phyloP scores from a whole-genome alignment of 2,329 filamentous ascomycete genomes.

The Boeremia exigua region DNA sequence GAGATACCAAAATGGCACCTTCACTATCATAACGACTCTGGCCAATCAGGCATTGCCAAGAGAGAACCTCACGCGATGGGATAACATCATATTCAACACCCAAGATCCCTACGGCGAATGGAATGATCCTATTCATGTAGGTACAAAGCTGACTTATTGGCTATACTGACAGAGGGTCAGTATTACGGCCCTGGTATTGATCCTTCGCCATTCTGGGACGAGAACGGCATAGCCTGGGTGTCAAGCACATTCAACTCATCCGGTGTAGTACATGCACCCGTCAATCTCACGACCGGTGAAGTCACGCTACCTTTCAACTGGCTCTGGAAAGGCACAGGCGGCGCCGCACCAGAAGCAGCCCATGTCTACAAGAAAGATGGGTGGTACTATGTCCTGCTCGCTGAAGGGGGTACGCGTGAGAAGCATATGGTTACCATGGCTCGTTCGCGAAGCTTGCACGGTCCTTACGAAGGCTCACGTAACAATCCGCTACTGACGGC shows the following conservation, averaged over 20 bases:
- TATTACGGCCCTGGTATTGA: constrained; percentile 61
- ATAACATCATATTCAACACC: too few relatives aligned
- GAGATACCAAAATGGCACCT: too few relatives aligned
- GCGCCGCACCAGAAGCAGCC: constrained; percentile 36
- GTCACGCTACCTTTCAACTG: constrained; percentile 15
- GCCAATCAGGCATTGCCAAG: too few relatives aligned
- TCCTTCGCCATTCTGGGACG: constrained; percentile 61
- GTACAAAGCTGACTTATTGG: neutral
- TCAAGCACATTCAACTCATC: constrained; percentile 19
- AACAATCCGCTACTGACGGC: constrained; percentile 21
- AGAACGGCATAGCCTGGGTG: constrained; percentile 59
- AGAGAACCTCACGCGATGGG: too few relatives aligned
- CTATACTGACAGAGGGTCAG: constrained; percentile 5
- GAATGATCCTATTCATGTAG: too few relatives aligned
- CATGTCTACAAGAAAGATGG: constrained; percentile 43
- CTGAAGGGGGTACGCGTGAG: constrained; percentile 41
- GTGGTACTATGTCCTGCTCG: constrained; percentile 42
- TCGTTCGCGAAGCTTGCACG: constrained; percentile 17
- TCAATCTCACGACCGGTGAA: constrained; percentile 37
- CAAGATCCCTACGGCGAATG: too few relatives aligned
- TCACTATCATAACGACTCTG: too few relatives aligned
- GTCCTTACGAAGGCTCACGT: constrained; percentile 19
- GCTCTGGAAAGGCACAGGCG: constrained; percentile 43
- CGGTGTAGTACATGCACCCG: constrained; percentile 16
- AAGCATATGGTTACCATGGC: constrained; percentile 35